Evolutionary conservation across 1,284 basidiomycete species (phyloP).

Genomic region (Papiliotrema flavescens): DNA sequence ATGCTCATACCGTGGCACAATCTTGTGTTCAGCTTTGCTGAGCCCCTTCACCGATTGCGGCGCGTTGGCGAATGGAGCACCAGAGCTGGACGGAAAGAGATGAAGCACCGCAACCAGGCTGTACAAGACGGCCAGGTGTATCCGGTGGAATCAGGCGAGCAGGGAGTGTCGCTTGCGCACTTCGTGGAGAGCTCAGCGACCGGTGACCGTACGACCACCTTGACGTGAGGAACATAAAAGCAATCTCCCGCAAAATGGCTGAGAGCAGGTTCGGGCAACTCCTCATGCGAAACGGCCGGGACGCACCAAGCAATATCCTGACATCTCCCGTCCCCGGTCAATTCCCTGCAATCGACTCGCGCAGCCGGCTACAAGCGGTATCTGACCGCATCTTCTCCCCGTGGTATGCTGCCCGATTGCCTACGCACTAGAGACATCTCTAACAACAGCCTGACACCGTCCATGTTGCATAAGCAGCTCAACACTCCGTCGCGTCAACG

Average conservation of each 20-base stretch:
- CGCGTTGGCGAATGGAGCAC: constrained; percentile 10
- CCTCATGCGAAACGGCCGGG: not conserved
- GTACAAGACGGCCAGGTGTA: not conserved
- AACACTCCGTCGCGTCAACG: not conserved
- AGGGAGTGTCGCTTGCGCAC: no score
- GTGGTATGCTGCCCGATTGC: not conserved
- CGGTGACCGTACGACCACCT: not conserved
- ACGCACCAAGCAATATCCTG: not conserved
- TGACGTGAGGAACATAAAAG: no score
- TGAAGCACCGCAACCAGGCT: not conserved
- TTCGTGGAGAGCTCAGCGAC: no score
- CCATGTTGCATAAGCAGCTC: not conserved
- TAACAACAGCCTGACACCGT: not conserved
- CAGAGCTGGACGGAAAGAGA: not conserved
- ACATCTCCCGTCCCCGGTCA: not conserved
- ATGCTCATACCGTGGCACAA: constrained; percentile 14
- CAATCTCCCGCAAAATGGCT: no score
- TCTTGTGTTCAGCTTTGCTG: not conserved
- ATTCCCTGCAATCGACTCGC: not conserved
- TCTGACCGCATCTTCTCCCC: not conserved
- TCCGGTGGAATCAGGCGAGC: not conserved
- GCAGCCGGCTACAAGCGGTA: not conserved
- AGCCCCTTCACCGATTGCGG: constrained; percentile 11
- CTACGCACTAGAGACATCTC: no score
- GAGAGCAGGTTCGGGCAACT: not conserved